phyloP scores from a whole-genome alignment of 2,329 filamentous ascomycete species.

The Penicillium sp. region DNA sequence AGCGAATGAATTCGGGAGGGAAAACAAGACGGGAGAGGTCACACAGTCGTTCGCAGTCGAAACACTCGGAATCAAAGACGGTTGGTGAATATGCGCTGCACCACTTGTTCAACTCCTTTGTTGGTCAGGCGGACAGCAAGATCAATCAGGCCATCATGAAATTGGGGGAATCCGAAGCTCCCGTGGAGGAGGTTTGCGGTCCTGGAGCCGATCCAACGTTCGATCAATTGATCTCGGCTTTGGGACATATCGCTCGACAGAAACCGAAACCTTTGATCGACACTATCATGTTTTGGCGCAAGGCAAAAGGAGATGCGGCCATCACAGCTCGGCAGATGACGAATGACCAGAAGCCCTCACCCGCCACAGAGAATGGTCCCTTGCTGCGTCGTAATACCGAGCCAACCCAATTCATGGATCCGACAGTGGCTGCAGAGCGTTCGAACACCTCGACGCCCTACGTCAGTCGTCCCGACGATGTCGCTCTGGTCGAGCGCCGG shows the following conservation, averaged over 20 bases:
- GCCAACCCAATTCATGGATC: slow-evolving; percentile 55
- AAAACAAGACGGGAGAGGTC: slow-evolving; percentile 71
- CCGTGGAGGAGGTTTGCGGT: slow-evolving; percentile 87
- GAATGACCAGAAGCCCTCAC: slow-evolving; percentile 33
- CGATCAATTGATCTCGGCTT: slow-evolving; percentile 88
- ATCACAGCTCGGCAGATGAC: slow-evolving; percentile 60
- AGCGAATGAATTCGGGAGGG: slow-evolving; percentile 59
- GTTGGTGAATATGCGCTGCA: slow-evolving; percentile 98
- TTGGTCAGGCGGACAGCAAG: slow-evolving; percentile 94
- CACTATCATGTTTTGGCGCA: slow-evolving; percentile 97
- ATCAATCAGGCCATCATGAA: slow-evolving; percentile 84
- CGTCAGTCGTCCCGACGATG: slow-evolving; percentile 64
- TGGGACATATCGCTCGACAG: slow-evolving; percentile 91
- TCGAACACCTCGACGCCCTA: slow-evolving; percentile 33
- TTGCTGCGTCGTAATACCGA: slow-evolving; percentile 75
- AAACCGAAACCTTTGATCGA: slow-evolving; percentile 96
- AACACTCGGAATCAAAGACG: slow-evolving; percentile 78
- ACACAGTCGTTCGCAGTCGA: slow-evolving; percentile 75
- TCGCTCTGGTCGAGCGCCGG: slow-evolving; percentile 79
- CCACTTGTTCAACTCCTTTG: slow-evolving; percentile 95
- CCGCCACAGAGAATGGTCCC: slow-evolving; percentile 44
- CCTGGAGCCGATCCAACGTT: slow-evolving; percentile 84
- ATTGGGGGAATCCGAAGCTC: slow-evolving; percentile 76
- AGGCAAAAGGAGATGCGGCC: slow-evolving; percentile 89
- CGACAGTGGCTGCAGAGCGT: slow-evolving; percentile 30